These are phyloP conservation scores for Starmerella sirachaensis DNA, from an alignment of 805 yeast genomes.

Conservation along the genomic window DNA sequence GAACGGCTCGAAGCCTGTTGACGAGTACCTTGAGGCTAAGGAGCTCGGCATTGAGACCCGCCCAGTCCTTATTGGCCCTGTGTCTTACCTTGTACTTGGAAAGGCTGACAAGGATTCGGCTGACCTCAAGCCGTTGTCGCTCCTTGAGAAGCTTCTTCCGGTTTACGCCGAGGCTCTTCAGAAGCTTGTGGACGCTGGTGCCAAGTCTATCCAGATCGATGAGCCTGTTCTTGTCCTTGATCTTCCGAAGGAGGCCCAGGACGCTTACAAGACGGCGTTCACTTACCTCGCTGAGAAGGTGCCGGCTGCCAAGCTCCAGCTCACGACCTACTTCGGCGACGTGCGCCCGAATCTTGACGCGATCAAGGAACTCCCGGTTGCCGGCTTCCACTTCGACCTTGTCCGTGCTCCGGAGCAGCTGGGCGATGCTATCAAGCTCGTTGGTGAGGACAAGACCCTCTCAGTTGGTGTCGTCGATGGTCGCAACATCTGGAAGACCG, in stretches of 20 bases:
- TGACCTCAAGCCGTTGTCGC: constrained; percentile 84
- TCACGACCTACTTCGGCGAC: constrained; percentile 96
- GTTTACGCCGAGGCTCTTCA: constrained; percentile 80
- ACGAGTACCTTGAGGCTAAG: constrained; percentile 96
- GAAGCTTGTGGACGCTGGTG: constrained; percentile 90
- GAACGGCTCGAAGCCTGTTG: constrained; percentile 92
- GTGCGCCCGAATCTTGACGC: constrained; percentile 92
- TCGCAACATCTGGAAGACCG: constrained; percentile 99
- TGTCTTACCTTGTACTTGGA: constrained; percentile 88
- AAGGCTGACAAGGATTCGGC: constrained; percentile 97
- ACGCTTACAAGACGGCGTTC: constrained; percentile 82
- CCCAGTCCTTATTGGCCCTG: constrained; percentile 95
- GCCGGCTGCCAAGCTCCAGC: constrained; percentile 63
- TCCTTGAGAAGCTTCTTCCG: constrained; percentile 82
- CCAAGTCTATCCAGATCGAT: constrained; percentile 87
- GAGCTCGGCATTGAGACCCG: constrained; percentile 91
- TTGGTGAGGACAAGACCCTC: constrained; percentile 60
- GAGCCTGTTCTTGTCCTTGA: constrained; percentile 96
- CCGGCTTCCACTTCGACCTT: constrained; percentile 94
- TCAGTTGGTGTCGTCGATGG: constrained; percentile 98
- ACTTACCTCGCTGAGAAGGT: constrained; percentile 55
- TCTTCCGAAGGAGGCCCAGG: constrained; percentile 70
- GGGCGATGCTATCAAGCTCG: constrained; percentile 59
- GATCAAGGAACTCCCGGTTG: constrained; percentile 78
- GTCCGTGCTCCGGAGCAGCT: constrained; percentile 95